Percentiles rank a stretch among this genome's conserved stretches.
Evolutionary conservation across 371 early-diverging fungal genomes (phyloP).

Genomic region (Dinochytrium kinnereticum): DNA sequence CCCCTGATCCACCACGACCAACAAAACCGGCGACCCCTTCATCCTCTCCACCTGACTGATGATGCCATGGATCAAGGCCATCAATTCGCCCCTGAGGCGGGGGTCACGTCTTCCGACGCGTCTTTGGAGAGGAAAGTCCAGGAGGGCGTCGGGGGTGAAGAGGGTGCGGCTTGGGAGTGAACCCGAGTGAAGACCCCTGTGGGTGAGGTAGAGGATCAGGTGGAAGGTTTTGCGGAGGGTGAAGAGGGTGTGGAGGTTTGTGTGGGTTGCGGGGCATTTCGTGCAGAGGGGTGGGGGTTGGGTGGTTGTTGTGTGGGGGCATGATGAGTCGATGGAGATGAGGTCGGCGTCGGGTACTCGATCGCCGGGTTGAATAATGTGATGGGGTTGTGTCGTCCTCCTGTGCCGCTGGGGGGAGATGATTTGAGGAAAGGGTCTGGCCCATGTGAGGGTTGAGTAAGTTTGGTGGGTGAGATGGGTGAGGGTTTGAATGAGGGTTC

Average conservation of each 20-base stretch:
- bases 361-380: background rate
- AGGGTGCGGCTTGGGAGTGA: background rate
- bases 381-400: too few relatives aligned
- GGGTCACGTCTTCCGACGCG: background rate
- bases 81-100: background rate
- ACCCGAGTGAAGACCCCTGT: background rate
- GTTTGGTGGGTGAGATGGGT: background rate
- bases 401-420: background rate
- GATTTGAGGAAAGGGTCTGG: background rate
- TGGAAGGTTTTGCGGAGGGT: background rate
- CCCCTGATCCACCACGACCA: constrained; percentile 2
- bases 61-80: background rate
- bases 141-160: background rate
- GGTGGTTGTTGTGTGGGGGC: background rate
- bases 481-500: background rate
- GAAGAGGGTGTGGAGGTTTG: background rate
- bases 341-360: constrained; percentile 5
- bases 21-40: background rate
- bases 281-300: background rate
- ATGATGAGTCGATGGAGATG: background rate
- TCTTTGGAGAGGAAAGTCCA: background rate
- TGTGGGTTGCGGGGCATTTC: background rate
- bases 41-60: background rate
- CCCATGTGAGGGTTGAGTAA: background rate
- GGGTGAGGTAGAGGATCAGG: background rate